These are phyloP conservation scores for Candida silvicultrix DNA, from an alignment of 805 yeast genomes.

Conservation along the genomic window DNA sequence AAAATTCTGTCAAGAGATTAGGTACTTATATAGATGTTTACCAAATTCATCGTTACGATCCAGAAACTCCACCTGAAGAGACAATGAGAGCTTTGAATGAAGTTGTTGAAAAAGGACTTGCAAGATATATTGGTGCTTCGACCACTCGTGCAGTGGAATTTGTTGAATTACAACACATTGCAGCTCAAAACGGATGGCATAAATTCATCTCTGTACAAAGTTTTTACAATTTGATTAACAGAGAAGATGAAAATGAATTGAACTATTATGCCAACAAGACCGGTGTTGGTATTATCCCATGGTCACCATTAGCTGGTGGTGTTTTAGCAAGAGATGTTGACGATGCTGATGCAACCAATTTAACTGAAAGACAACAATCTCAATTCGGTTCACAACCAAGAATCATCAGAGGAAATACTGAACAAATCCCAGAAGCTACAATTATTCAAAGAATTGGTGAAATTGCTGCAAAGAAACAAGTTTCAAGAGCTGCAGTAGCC, in stretches of 20 bases:
- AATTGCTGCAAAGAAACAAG: constrained; percentile 37
- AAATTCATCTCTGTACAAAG: constrained; percentile 57
- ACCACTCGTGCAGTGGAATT: constrained; percentile 52
- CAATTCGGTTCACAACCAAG: not conserved
- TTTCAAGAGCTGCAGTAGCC: constrained; percentile 46
- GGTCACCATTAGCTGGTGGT: constrained; percentile 54
- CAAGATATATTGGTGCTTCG: constrained; percentile 57
- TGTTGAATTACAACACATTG: constrained; percentile 44
- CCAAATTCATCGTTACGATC: constrained; percentile 49
- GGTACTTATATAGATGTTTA: constrained; percentile 41
- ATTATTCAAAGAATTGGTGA: constrained; percentile 48
- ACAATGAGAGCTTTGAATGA: constrained; percentile 51
- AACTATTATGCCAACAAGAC: constrained; percentile 45
- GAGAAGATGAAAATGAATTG: constrained; percentile 63
- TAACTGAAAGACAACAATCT: constrained; percentile 6
- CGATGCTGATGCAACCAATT: constrained; percentile 5
- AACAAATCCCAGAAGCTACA: constrained; percentile 20
- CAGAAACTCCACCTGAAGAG: constrained; percentile 38
- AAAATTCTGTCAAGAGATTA: constrained; percentile 32
- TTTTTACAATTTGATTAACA: constrained; percentile 43
- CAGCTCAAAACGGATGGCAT: constrained; percentile 50
- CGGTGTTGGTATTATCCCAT: constrained; percentile 53
- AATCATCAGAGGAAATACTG: not conserved
- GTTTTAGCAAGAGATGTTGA: constrained; percentile 40
- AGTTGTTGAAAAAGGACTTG: constrained; percentile 37